Evolutionary conservation across 139 green algal genomes (phyloP), one percentile per base, ranked within the genome.

Genomic region (Chlamydomonas sphaeroides): DNA sequence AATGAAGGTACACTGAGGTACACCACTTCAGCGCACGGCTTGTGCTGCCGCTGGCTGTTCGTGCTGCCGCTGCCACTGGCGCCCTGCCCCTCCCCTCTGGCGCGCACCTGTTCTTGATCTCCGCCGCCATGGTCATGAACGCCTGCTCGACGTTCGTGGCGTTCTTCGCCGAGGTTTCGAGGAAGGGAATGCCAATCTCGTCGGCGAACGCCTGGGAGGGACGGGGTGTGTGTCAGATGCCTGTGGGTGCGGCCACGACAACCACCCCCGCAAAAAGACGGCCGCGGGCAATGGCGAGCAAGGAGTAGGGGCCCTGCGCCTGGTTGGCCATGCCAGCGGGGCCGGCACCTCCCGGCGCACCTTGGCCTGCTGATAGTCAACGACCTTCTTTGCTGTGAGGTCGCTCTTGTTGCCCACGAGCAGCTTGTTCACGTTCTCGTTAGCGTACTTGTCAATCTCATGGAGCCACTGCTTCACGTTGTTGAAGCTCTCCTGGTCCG

Each of bases 391-490:
- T 63, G 88, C 87, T 38, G 93, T 97, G 42, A 99, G 88, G 77
- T 99, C 97, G 84, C 88, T 94, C 93, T 99, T 99, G 93, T 99
- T 99, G 65, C 97, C 97, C 41, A 99, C 97, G 35, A 99, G 92
- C 72, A 99, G 91, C 91, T 99, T 99, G 96, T 99, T 99, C 26
- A 99, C 97, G 80, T 97, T 98, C 92, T 99, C 97, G 82, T 97
- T 99, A n/a, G 97, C 97, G 67, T 99, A 99, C 68, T 84, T 72
- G 87, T 99, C 97, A 78, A 99, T 99, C 89, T 99, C 97, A 71
- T 98, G 98, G n/a, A 99, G 89, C 97, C 97, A 99, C 88, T 98
- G 95, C 93, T 99, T 99, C 26, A 99, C 97, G 84, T 99, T 99
- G 90, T 99, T 98, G 87, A 99, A 99, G 45, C 86, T 95, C 72